Base-by-base conservation (phyloP, 2,329 filamentous ascomycete species). In the Fusarium algeriense region DNA sequence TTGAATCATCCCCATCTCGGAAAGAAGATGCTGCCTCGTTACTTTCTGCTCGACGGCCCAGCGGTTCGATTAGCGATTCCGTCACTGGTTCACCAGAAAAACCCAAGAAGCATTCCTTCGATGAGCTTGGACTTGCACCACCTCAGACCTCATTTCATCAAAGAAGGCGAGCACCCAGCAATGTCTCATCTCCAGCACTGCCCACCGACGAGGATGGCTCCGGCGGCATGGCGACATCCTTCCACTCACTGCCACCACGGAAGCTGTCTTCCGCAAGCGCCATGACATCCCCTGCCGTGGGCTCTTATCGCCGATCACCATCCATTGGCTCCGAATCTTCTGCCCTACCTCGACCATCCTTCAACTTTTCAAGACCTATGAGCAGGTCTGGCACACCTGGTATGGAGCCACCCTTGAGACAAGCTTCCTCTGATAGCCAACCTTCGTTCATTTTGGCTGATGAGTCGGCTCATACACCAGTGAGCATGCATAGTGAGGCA, bases 281-380 rank as follows among this genome's bases (percentile, higher is more conserved):
- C 32, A 74, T 71, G 76, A 79, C 49, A 84, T 92, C 92, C 28
- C 91, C 91, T 4, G 87, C 85, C 55, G 81, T 87, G 63, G 85
- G 88, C 19, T 85, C 89, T 32, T 88, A 91, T 75, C 88, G 90
- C 64, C 88, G 94, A 76, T 97, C 95, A 2, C 94, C 94, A 4
- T 98, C 96, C 0, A 87, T 93, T 40, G 91, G 90, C 67, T 98
- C 95, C 2, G 93, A 97, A 68, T 88, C 89, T 54, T 97, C 94
- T 4, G 86, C 87, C 13, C 77, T 94, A 38, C 89, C 91, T 15
- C 88, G 91, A 19, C 92, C 94, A 2, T 90, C 92, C 0, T 95
- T 97, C 82, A 98, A 99, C 81, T 98, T 98, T 80, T 98, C 96
- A 1, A 89, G 96, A 45, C 96, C 96, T 1, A 83, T 97, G 67